Evolutionary conservation across 495 filamentous ascomycete genomes (phyloP), one percentile per base, ranked within the genome.

Genomic region (Penicillium tannophilum): DNA sequence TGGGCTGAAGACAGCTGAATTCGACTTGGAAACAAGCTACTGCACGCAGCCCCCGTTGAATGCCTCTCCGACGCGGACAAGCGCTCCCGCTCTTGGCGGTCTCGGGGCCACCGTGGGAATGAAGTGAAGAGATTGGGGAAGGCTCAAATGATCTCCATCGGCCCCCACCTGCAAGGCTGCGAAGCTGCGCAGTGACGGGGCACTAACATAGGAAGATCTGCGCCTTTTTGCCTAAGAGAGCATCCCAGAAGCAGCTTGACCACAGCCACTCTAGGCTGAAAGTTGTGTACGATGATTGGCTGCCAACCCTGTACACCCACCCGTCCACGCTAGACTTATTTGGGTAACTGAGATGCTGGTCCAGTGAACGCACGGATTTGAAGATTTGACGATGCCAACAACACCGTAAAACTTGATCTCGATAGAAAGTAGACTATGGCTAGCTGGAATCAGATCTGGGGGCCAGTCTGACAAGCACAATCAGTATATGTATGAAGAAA

Each of bases 291-390:
- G 20, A 16, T 45, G 16, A 56, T 56, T 56, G 17, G 54, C 43
- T 47, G 44, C 19, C 9, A 28, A 28, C 4, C 44, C 24, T 47
- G 3, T 8, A 47, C 19, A 11, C 36, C 36, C 14, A n/a, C 36
- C 36, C 36, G 44, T 16, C 9, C 16, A 39, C 28, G 54, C 54
- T 56, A 47, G 23, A 26, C 54, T 7, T 16, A 2, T 56, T 48
- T n/a, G 11, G 54, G 54, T 47, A 56, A 4, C 11, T 19, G 2
- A 16, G 26, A 48, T 31, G 54, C 30, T 56, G 6, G 6, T 14
- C 54, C 54, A 56, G 31, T 56, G 12, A 56, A 30, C 48, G 17
- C 43, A 20, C 24, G 10, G 10, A 47, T 44, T 54, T 42, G 20
- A 41, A 41, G 36, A 39, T 12, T 39, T 39, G 10, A 39, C 35